Evolutionary conservation across 495 filamentous ascomycete species (phyloP).

Genomic region (Friedmanniomyces simplex): DNA sequence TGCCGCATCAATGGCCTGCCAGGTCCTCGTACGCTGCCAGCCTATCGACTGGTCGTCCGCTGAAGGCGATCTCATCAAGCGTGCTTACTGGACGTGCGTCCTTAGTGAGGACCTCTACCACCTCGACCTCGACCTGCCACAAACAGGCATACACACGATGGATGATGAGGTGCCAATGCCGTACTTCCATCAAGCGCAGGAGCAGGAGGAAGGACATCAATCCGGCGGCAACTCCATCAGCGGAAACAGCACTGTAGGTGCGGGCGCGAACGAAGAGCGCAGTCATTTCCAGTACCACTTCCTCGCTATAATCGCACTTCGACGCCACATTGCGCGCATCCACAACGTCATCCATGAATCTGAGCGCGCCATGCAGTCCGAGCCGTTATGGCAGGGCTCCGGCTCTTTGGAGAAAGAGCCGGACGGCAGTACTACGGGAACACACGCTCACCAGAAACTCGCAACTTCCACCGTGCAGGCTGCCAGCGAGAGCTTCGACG

Average conservation of each 20-base stretch:
- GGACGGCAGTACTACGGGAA: neutral
- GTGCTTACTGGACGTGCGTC: constrained; percentile 48
- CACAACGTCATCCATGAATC: constrained; percentile 41
- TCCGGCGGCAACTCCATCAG: constrained; percentile 3
- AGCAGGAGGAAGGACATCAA: constrained; percentile 15
- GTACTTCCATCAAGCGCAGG: constrained; percentile 40
- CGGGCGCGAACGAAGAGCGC: neutral
- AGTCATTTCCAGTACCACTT: constrained; percentile 45
- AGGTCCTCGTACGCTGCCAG: constrained; percentile 43
- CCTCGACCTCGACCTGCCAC: constrained; percentile 46
- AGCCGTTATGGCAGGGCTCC: constrained; percentile 7
- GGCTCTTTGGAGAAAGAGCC: neutral
- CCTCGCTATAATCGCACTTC: constrained; percentile 47
- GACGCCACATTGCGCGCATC: constrained; percentile 40
- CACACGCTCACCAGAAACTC: neutral
- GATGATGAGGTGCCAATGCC: constrained; percentile 43
- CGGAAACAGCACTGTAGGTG: neutral
- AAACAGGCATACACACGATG: constrained; percentile 42
- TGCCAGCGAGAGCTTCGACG: constrained; percentile 15
- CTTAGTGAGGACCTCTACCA: constrained; percentile 47
- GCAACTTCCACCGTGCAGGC: constrained; percentile 4
- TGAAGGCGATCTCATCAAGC: constrained; percentile 42
- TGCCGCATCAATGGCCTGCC: constrained; percentile 42
- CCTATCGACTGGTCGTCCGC: constrained; percentile 38
- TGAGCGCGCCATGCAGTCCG: constrained; percentile 24